A percentile compares a stretch with the other conserved stretches of the same genome.
Evolutionary conservation across 1,139 yeast species (phyloP).

Genomic region (Protomyces macrosporus): DNA sequence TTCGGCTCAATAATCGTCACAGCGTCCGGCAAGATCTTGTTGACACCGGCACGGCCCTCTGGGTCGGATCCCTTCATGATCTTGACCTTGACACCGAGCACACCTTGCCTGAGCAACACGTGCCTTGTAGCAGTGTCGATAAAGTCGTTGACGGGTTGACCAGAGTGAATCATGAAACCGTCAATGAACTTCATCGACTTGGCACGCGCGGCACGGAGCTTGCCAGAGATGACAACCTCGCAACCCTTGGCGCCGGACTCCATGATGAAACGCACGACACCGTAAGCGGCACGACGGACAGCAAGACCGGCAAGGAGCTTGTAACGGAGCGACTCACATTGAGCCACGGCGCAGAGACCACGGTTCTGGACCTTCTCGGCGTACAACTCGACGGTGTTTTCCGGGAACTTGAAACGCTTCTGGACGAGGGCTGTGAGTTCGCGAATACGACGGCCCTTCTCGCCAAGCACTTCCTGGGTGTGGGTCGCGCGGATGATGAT

Average conservation of each 20-base stretch:
- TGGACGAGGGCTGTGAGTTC: conserved; percentile 96
- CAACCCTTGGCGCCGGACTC: conserved; percentile 99
- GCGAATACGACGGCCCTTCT: conserved; percentile 99
- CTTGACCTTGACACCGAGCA: conserved; percentile 98
- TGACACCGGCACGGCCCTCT: conserved; percentile 79
- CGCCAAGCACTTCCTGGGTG: conserved; percentile 99
- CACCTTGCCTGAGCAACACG: conserved; percentile 99
- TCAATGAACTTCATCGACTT: conserved; percentile 99
- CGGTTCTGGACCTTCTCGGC: conserved; percentile 99
- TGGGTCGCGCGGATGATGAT: conserved; percentile 98
- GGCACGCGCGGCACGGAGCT: conserved; percentile 99
- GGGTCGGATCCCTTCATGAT: conserved; percentile 98
- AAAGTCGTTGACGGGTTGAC: conserved; percentile 99
- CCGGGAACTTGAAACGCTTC: conserved; percentile 97
- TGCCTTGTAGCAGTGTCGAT: conserved; percentile 99
- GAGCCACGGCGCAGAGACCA: conserved; percentile 99
- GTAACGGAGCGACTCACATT: conserved; percentile 98
- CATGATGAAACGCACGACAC: conserved; percentile 99
- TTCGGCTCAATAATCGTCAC: conserved; percentile 94
- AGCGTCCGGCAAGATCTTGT: conserved; percentile 83
- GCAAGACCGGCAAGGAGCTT: conserved; percentile 98
- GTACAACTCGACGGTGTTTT: conserved; percentile 89
- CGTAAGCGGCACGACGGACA: conserved; percentile 99
- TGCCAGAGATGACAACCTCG: conserved; percentile 98
- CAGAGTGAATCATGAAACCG: conserved; percentile 99